Evolutionary conservation across 495 filamentous ascomycete genomes (phyloP), one percentile per base, ranked within the genome.

Genomic region (Penicillium turbatum): DNA sequence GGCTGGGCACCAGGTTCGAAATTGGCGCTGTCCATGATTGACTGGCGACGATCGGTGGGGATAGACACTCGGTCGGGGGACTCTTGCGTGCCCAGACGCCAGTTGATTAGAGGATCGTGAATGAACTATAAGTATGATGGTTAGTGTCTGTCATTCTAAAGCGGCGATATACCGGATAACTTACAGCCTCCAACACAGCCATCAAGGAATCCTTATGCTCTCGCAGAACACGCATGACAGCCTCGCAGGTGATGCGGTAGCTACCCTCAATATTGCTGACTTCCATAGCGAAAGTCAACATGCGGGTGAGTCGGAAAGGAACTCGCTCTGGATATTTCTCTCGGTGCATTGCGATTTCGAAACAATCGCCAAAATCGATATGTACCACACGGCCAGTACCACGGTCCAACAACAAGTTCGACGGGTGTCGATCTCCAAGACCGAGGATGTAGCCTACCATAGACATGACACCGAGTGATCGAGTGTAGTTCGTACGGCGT

Each of bases 241-340:
- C 90, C 68, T 99, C 95, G 59, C 90, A 97, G 10, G 92, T 96
- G 44, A 93, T 96, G 19, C 95, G 85, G 77, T 95, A 99, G 72
- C 89, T 95, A 62, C 93, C 93, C 65, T 97, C 93, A 47, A 99
- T 97, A 65, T 99, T 99, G 77, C 89, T 95, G 29, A 97, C 91
- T 72, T 99, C 93, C 93, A 99, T 99, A 5, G 95, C 93, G 63
- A 95, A 97, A 0, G 93, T 99, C 68, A 99, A 81, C 93, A 99
- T 99, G 51, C 93, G 82, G 11, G 93, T 99, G 15, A 99, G 79
- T 32, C 93, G 84, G 88, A 99, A 99, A 2, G 93, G 93, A 52
- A 97, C 93, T 45, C 93, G 81, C 68, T 99, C 93, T 0, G 93
- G 93, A 62, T 97, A 99, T 68, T 99, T 99, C 69, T 99, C 93